Conservation (phyloP, 768 basidiomycete genomes). For the Termitomyces sp. region DNA sequence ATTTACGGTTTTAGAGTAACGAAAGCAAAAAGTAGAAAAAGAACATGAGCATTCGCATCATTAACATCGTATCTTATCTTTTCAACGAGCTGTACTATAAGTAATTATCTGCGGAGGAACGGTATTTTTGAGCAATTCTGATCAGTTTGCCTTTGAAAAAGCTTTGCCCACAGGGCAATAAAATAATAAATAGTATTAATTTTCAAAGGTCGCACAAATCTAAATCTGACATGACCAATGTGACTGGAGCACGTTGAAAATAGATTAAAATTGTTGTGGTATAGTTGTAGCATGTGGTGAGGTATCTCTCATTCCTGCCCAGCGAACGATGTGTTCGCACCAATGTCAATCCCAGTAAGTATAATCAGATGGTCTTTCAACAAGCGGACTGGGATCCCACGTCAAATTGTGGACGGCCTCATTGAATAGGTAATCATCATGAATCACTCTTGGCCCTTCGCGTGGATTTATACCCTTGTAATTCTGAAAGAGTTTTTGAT, state of each 20-base stretch:
- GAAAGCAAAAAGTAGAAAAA: no score
- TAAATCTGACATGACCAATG: not conserved
- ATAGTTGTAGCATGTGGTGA: not conserved
- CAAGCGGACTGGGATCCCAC: not conserved
- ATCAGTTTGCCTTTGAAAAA: no score
- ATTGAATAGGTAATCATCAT: not conserved
- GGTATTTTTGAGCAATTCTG: no score
- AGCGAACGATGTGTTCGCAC: not conserved
- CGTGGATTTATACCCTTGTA: slow-evolving; percentile 6
- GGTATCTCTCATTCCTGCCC: not conserved
- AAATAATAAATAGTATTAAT: no score
- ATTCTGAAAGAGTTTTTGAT: not conserved
- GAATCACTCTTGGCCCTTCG: not conserved
- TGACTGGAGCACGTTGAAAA: not conserved
- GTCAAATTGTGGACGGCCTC: not conserved
- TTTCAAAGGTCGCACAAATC: no score
- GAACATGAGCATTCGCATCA: no score
- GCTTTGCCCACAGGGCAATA: no score
- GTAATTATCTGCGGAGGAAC: no score
- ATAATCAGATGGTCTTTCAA: not conserved
- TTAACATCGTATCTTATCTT: no score
- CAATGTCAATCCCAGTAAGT: not conserved
- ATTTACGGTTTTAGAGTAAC: no score
- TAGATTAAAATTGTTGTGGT: not conserved
- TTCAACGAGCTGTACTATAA: no score